These are phyloP conservation scores for Kalmusia sp. DNA, from an alignment of 2,329 filamentous ascomycete genomes.

Conservation along the genomic window DNA sequence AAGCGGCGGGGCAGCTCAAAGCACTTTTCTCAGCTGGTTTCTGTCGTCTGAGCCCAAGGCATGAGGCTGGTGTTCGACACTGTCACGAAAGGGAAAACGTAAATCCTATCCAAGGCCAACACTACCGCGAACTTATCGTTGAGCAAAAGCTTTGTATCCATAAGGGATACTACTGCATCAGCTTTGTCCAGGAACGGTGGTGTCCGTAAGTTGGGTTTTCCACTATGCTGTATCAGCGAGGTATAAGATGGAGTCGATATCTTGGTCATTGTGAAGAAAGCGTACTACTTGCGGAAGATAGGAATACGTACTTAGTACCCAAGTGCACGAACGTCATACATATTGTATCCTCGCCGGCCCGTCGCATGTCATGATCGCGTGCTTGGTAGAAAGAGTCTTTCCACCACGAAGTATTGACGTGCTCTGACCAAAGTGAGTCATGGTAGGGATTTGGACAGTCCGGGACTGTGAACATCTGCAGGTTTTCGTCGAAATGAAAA, in stretches of 20 bases:
- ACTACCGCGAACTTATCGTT: constrained; percentile 10
- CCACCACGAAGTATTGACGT: constrained; percentile 12
- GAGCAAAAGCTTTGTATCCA: background rate
- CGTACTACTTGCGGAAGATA: no score
- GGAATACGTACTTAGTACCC: constrained; percentile 5
- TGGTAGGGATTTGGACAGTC: background rate
- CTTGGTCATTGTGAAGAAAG: no score
- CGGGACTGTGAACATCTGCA: background rate
- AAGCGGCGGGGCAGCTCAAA: no score
- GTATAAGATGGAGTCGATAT: no score
- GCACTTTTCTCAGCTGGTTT: no score
- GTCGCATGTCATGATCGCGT: background rate
- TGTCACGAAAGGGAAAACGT: constrained; percentile 3
- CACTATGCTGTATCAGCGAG: constrained; percentile 5
- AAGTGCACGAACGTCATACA: background rate
- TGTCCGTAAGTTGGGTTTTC: background rate
- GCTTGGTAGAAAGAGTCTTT: constrained; percentile 16
- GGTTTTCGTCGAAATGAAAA: constrained; percentile 12
- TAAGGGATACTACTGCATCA: no score
- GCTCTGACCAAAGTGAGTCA: background rate
- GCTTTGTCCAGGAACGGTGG: background rate
- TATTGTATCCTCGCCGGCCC: background rate
- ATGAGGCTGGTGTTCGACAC: background rate
- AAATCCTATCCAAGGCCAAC: background rate
- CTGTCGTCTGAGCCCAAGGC: no score